Conservation (phyloP, 108 stramenopile species). For the Cyclotella choctawhatcheeana region DNA sequence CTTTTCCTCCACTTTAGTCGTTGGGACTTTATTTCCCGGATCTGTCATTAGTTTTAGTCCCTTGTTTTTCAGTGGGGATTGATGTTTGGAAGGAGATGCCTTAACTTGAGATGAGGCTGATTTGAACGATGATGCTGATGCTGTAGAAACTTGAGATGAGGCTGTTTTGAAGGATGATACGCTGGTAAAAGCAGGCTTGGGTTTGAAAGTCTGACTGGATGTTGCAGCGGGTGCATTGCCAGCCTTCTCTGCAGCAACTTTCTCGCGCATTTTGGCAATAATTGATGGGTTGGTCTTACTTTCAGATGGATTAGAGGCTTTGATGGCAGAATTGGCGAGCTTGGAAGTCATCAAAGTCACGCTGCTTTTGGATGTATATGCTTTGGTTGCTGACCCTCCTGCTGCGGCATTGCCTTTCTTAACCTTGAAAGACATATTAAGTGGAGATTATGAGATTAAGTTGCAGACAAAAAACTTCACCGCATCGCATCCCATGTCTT, state of each 20-base stretch:
- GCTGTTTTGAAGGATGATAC: constrained; percentile 15
- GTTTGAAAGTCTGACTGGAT: constrained; percentile 10
- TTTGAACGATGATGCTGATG: too few relatives aligned
- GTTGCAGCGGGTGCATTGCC: too few relatives aligned
- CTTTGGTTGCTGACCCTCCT: constrained; percentile 8
- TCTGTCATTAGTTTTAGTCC: constrained; percentile 26
- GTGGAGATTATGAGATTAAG: constrained; percentile 22
- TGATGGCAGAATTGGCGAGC: constrained; percentile 7
- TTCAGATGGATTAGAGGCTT: constrained; percentile 38
- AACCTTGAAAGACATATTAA: constrained; percentile 26
- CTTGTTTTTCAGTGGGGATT: too few relatives aligned
- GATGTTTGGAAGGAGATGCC: too few relatives aligned
- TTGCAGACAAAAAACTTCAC: too few relatives aligned
- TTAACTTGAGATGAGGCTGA: too few relatives aligned
- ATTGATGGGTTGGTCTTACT: constrained; percentile 21
- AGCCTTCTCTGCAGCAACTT: constrained; percentile 55
- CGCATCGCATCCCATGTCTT: too few relatives aligned
- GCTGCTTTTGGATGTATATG: constrained; percentile 14
- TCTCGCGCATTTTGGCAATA: constrained; percentile 77
- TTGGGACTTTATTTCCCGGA: constrained; percentile 31
- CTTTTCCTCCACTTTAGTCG: constrained; percentile 7
- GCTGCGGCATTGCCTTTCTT: neutral
- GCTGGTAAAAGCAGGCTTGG: constrained; percentile 8
- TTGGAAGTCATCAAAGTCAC: neutral
- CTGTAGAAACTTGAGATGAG: too few relatives aligned